These are phyloP conservation scores for Laburnicola sp. DNA, from an alignment of 2,329 filamentous ascomycete species.

Conservation along the genomic window DNA sequence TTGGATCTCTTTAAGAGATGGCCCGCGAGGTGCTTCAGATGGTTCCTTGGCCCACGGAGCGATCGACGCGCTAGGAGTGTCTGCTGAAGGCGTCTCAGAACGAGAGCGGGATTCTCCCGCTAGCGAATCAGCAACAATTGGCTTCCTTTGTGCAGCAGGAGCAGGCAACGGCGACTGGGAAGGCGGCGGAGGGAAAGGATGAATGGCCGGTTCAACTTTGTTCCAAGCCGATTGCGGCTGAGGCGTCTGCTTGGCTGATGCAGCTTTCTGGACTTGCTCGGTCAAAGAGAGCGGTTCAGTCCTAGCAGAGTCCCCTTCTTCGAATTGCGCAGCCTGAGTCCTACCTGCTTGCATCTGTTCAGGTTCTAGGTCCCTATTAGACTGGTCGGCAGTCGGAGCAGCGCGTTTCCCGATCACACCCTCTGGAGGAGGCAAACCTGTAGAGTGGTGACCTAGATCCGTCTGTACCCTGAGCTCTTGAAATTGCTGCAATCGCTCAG, in stretches of 20 bases:
- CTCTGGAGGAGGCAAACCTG: conserved; percentile 33
- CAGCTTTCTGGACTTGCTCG: conserved; percentile 80
- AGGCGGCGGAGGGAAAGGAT: conserved; percentile 73
- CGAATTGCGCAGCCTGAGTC: conserved; percentile 10
- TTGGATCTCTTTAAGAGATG: conserved; percentile 94
- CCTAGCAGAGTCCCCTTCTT: conserved; percentile 4
- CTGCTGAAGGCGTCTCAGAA: conserved; percentile 72
- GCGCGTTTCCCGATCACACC: conserved; percentile 43
- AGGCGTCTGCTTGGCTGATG: conserved; percentile 61
- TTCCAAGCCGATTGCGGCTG: conserved; percentile 60
- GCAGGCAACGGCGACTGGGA: conserved; percentile 83
- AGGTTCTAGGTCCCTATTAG: conserved; percentile 22
- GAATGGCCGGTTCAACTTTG: conserved; percentile 71
- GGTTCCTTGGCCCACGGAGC: conserved; percentile 95
- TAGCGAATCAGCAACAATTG: conserved; percentile 78
- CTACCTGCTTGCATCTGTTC: conserved; percentile 20
- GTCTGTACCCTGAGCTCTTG: conserved; percentile 74
- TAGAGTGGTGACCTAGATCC: conserved; percentile 56
- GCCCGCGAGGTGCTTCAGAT: conserved; percentile 73
- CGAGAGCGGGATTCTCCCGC: conserved; percentile 69
- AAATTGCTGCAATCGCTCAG: conserved; percentile 80
- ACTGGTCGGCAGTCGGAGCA: conserved; percentile 23
- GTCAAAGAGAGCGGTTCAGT: conserved; percentile 69
- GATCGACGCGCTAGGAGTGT: conserved; percentile 69
- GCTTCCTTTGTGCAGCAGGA: conserved; percentile 83